Base-by-base conservation (phyloP, 139 green algal genomes). In the Eudorina sp. region DNA sequence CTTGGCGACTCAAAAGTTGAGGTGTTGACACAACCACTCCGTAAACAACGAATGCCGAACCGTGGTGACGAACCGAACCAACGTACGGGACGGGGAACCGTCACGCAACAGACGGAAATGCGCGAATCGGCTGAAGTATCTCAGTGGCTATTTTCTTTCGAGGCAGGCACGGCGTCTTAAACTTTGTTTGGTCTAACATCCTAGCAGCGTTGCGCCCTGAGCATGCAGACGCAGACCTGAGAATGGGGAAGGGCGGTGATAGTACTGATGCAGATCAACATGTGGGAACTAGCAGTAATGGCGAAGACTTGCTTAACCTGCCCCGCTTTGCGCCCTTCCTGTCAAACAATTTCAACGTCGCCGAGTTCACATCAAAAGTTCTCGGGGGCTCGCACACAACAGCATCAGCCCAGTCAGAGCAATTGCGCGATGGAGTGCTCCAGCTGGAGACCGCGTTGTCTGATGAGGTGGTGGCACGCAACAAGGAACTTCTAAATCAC, bases 301-400 rank as follows among this genome's bases (percentile, higher is more conserved):
- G 58, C 14, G 27, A 27, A 9, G 60, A 86, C 80, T 27, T 86
- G 16, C 45, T 86, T 19, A 25, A 76, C 0, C 4, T 25, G 41
- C 29, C 80, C 3, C 80, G 80, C 43, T 86, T 86, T 41, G 38
- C 62, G 41, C 80, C 80, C 13, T 95, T 94, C 73, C 69, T 88
- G 16, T 29, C 75, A 6, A 60, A 83, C 27, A 83, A 92, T 36
- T 98, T 98, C 89, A 92, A 98, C 69, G 85, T 95, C 9, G 89
- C 93, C 21, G 62, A 91, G n/a, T 97, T 97, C 81, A 96, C 95
- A 0, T 95, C 90, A 38, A 83, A 88, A 0, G 93, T 94, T 0
- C 84, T 98, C 9, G 93, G 89, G 2, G 91, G 90, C n/a, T 93
- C 89, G n/a, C 88, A 95, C 18, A 95, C 93, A 16, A 96, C 92